Evolutionary conservation across 345 rosid genomes (phyloP).

Genomic region (Gossypium thurberi): DNA sequence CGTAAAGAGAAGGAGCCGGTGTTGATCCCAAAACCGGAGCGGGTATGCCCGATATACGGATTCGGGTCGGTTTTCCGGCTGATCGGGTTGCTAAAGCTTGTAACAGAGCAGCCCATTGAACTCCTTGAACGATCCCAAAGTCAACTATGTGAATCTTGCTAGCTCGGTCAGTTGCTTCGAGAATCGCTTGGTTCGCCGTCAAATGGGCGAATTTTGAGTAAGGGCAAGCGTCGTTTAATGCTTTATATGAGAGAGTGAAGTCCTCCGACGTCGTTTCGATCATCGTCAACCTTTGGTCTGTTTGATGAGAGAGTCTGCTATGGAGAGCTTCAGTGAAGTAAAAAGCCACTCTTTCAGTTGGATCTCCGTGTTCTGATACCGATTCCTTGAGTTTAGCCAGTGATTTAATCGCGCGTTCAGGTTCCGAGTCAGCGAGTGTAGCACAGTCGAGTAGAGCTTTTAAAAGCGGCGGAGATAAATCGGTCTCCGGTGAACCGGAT

Average conservation of each 20-base stretch:
- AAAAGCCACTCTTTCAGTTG: slow-evolving; percentile 64
- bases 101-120: slow-evolving; percentile 89
- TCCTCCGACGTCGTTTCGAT: slow-evolving; percentile 42
- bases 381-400: slow-evolving; percentile 46
- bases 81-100: slow-evolving; percentile 85
- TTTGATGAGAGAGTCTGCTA: slow-evolving; percentile 30
- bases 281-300: slow-evolving; percentile 17
- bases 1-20: slow-evolving; percentile 50
- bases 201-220: slow-evolving; percentile 85
- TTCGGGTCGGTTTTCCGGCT: slow-evolving; percentile 54
- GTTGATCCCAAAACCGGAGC: slow-evolving; percentile 64
- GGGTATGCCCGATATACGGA: slow-evolving; percentile 89
- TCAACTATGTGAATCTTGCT: slow-evolving; percentile 81
- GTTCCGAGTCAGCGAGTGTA: slow-evolving; percentile 48
- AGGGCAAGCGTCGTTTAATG: slow-evolving; percentile 85
- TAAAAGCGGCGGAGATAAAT: slow-evolving; percentile 39
- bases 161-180: slow-evolving; percentile 69
- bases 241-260: slow-evolving; percentile 54
- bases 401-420: slow-evolving; percentile 41
- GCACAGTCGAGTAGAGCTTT: slow-evolving; percentile 63
- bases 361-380: slow-evolving; percentile 59
- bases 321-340: slow-evolving; percentile 70
- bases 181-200: slow-evolving; percentile 90
- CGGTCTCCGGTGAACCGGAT: slow-evolving; percentile 32
- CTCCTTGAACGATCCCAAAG: slow-evolving; percentile 87